phyloP scores from a whole-genome alignment of 2,329 filamentous ascomycete species.

The Alternaria sp. region DNA sequence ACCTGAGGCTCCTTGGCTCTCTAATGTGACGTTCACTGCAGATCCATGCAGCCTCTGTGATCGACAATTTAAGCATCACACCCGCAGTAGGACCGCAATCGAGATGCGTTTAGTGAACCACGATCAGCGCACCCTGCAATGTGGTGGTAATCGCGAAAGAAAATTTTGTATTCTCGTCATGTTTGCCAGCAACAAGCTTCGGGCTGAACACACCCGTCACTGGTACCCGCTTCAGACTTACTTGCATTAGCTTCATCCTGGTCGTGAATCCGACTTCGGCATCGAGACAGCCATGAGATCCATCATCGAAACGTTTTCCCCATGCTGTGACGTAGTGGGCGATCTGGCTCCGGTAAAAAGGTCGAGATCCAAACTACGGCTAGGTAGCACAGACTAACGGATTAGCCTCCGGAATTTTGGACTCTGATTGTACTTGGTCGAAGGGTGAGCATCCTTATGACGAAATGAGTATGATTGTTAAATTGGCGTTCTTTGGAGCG shows the following conservation, averaged over 20 bases:
- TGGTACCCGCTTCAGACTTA: neutral
- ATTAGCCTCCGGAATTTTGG: neutral
- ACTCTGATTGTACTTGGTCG: neutral
- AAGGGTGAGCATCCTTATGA: neutral
- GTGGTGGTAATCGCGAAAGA: neutral
- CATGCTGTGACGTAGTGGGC: neutral
- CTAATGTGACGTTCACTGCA: constrained; percentile 3
- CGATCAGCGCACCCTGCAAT: neutral
- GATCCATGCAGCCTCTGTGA: neutral
- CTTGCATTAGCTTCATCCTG: neutral
- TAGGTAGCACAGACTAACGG: neutral
- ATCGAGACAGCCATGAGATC: neutral
- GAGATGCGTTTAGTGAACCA: neutral
- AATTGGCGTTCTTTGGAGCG: neutral
- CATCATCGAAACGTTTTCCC: neutral
- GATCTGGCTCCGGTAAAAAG: neutral
- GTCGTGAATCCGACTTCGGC: neutral
- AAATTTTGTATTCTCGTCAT: neutral
- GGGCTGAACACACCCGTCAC: neutral
- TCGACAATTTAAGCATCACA: neutral
- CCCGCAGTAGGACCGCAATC: neutral
- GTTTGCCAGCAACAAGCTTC: neutral
- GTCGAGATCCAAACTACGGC: neutral
- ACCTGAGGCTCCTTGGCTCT: neutral
- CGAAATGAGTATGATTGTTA: neutral